Evolutionary conservation across 192 early-diverging fungal species (phyloP).

Genomic region (Phlyctochytrium planicorne): DNA sequence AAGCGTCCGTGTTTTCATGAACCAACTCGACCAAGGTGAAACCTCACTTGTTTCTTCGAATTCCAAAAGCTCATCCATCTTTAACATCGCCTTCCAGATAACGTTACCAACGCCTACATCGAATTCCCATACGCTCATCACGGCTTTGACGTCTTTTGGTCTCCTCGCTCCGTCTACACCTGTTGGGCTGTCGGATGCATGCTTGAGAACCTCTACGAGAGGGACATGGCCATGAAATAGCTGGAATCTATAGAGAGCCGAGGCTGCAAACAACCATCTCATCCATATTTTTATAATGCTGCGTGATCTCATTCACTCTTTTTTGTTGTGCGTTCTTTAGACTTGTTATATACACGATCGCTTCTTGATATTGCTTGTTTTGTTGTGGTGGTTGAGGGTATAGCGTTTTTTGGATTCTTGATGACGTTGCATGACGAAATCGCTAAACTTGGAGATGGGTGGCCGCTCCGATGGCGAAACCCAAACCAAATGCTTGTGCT

Average conservation of each 20-base stretch:
- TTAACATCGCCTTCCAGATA: background rate
- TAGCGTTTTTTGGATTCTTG: background rate
- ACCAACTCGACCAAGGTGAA: conserved; percentile 14
- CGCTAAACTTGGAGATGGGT: background rate
- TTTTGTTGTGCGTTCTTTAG: background rate
- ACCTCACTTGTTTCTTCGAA: background rate
- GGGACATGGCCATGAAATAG: background rate
- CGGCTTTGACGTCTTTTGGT: conserved; percentile 20
- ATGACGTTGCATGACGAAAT: background rate
- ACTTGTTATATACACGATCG: background rate
- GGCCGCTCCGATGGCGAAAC: background rate
- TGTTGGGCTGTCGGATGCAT: conserved; percentile 11
- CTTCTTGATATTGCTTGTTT: background rate
- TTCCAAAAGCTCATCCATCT: background rate
- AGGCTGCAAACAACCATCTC: no score
- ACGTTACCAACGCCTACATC: conserved; percentile 19
- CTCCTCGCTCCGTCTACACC: conserved; percentile 12
- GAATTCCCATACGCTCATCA: conserved; percentile 25
- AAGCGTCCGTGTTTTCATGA: conserved; percentile 32
- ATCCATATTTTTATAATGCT: background rate
- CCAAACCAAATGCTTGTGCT: background rate
- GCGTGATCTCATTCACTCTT: background rate
- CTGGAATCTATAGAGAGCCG: no score
- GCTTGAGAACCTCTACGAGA: conserved; percentile 14
- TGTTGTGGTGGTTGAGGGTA: background rate